Percentiles rank a stretch among this genome's conserved stretches.
Evolutionary conservation across 192 early-diverging fungal genomes (phyloP).

Genomic region (Phlyctochytrium arcticum): DNA sequence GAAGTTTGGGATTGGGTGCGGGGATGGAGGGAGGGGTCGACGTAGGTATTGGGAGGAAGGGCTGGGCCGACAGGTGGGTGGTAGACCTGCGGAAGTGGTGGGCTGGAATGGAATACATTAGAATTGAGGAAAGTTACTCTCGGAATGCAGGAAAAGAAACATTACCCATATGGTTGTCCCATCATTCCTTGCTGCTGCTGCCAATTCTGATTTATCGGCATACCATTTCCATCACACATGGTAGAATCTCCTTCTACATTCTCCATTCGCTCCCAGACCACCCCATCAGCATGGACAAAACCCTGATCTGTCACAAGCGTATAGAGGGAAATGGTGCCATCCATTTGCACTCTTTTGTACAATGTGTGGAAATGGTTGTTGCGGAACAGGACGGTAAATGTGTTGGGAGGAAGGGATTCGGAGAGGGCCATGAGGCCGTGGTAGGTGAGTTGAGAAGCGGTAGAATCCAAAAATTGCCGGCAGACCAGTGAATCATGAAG

Average conservation of each 20-base stretch:
- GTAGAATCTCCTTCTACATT: constrained; percentile 32
- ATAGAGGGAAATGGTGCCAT: constrained; percentile 23
- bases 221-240: constrained; percentile 32
- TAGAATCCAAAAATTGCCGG: constrained; percentile 67
- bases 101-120: neutral
- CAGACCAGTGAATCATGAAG: constrained; percentile 49
- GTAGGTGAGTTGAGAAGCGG: constrained; percentile 79
- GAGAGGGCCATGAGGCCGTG: constrained; percentile 67
- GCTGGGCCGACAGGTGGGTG: no score
- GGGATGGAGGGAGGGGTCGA: no score
- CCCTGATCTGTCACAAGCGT: constrained; percentile 50
- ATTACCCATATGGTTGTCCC: neutral
- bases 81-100: no score
- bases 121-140: neutral
- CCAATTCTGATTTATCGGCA: no score
- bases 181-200: no score
- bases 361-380: constrained; percentile 76
- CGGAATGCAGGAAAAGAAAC: neutral
- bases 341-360: constrained; percentile 19
- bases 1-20: neutral
- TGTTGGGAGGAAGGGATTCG: constrained; percentile 52
- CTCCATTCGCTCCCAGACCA: constrained; percentile 43
- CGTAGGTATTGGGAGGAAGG: no score
- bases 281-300: constrained; percentile 25
- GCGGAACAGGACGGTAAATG: constrained; percentile 79